phyloP scores from a whole-genome alignment of 139 green algal species.

The Diplosphaera chodatii region DNA sequence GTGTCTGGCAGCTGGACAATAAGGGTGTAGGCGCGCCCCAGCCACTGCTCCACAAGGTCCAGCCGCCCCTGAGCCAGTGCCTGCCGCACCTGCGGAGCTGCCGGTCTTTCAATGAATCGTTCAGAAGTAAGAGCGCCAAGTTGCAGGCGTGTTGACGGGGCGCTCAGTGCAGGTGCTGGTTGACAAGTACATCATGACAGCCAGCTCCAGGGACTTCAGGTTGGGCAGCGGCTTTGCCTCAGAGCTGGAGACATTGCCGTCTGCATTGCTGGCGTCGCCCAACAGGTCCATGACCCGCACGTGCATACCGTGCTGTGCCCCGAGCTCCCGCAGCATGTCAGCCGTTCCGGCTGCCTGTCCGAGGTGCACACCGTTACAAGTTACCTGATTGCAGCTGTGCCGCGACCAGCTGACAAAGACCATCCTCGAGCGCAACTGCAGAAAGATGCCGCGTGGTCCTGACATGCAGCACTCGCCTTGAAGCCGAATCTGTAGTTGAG shows the following conservation, averaged over 20 bases:
- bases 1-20: slow-evolving; percentile 2
- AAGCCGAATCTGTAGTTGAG: slow-evolving; percentile 89
- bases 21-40: slow-evolving; percentile 27
- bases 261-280: too few species aligned
- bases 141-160: too few species aligned
- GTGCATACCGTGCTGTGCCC: slow-evolving; percentile 38
- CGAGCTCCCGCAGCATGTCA: slow-evolving; percentile 42
- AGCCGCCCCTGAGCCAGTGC: slow-evolving; percentile 40
- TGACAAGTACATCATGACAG: too few species aligned
- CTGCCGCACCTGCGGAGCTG: slow-evolving; percentile 28
- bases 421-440: too few species aligned
- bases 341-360: slow-evolving; percentile 31
- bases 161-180: too few species aligned
- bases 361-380: too few species aligned
- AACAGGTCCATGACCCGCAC: slow-evolving; percentile 18
- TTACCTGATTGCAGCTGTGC: too few species aligned
- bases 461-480: slow-evolving; percentile 31
- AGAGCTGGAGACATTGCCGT: not conserved
- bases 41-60: slow-evolving; percentile 17
- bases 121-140: too few species aligned
- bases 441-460: not conserved
- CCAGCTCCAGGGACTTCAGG: too few species aligned
- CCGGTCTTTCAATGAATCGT: not conserved
- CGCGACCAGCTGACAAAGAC: too few species aligned
- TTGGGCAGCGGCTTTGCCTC: not conserved